These are phyloP conservation scores for Psilocybe sp. DNA, from an alignment of 768 basidiomycete genomes.

Conservation along the genomic window DNA sequence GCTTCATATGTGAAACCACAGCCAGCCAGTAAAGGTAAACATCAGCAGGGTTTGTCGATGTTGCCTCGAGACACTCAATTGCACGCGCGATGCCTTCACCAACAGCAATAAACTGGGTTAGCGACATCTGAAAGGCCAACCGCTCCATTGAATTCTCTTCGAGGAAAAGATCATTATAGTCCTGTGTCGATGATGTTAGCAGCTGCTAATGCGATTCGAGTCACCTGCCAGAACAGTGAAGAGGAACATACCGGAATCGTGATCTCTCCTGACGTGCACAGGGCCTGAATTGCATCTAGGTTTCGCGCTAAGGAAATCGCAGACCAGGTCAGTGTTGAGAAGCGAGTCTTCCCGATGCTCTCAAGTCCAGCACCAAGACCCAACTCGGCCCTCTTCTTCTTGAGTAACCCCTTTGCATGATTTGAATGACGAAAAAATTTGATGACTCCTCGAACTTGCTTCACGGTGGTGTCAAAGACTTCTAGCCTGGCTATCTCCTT, in stretches of 20 bases:
- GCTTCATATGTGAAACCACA: slow-evolving; percentile 18
- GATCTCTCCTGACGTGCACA: slow-evolving; percentile 3
- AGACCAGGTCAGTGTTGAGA: slow-evolving; percentile 15
- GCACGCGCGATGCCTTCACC: slow-evolving; percentile 22
- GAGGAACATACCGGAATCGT: slow-evolving; percentile 10
- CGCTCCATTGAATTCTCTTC: too few relatives aligned
- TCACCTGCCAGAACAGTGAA: too few relatives aligned
- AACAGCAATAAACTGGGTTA: slow-evolving; percentile 22
- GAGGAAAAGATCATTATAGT: too few relatives aligned
- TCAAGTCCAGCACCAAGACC: slow-evolving; percentile 21
- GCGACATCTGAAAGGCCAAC: slow-evolving; percentile 19
- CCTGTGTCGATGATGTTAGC: too few relatives aligned
- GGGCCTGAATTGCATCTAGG: slow-evolving; percentile 12
- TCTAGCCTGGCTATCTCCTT: not conserved
- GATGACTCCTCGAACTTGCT: slow-evolving; percentile 5
- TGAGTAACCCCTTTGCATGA: slow-evolving; percentile 5
- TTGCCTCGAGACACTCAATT: slow-evolving; percentile 30
- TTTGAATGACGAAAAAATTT: slow-evolving; percentile 19
- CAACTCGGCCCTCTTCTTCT: too few relatives aligned
- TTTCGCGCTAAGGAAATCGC: slow-evolving; percentile 10
- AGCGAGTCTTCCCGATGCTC: slow-evolving; percentile 24
- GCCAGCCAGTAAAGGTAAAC: slow-evolving; percentile 36
- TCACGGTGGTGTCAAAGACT: slow-evolving; percentile 6
- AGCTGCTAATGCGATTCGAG: too few relatives aligned
- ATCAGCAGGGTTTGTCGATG: slow-evolving; percentile 22